phyloP scores from a whole-genome alignment of 2,329 filamentous ascomycete species.

The Macrophomina tecta region DNA sequence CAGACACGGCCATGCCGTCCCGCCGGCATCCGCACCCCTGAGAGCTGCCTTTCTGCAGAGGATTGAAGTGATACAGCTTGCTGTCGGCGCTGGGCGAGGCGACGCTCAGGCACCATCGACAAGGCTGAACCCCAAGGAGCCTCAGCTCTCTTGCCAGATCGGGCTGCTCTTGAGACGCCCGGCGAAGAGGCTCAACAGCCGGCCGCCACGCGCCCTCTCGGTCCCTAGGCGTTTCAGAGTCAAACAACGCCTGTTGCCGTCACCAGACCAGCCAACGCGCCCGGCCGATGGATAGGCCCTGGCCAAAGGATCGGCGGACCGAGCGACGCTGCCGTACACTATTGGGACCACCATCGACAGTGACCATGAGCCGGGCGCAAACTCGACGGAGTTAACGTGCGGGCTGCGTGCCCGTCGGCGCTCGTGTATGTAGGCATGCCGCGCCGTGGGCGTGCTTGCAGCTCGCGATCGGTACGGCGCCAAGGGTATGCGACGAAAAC shows the following conservation, averaged over 20 bases:
- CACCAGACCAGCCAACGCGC: not conserved
- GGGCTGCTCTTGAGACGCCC: not conserved
- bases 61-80: not conserved
- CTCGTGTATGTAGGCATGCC: too few relatives aligned
- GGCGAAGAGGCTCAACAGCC: not conserved
- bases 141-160: not conserved
- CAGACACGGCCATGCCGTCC: not conserved
- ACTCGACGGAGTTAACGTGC: not conserved
- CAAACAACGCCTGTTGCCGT: not conserved
- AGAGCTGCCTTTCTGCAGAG: not conserved
- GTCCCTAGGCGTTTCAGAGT: not conserved
- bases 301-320: conserved; percentile 4
- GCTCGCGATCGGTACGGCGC: not conserved
- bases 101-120: not conserved
- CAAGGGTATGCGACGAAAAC: not conserved
- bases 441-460: too few relatives aligned
- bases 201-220: too few relatives aligned
- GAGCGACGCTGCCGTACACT: not conserved
- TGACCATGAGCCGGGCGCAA: not conserved
- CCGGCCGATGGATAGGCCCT: too few relatives aligned
- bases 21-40: not conserved
- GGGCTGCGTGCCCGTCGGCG: too few relatives aligned
- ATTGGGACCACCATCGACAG: not conserved
- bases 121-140: not conserved
- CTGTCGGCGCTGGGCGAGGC: not conserved